Evolutionary conservation across 495 filamentous ascomycete species (phyloP), one percentile per base, ranked within the genome.

Genomic region (Podospora sp.): DNA sequence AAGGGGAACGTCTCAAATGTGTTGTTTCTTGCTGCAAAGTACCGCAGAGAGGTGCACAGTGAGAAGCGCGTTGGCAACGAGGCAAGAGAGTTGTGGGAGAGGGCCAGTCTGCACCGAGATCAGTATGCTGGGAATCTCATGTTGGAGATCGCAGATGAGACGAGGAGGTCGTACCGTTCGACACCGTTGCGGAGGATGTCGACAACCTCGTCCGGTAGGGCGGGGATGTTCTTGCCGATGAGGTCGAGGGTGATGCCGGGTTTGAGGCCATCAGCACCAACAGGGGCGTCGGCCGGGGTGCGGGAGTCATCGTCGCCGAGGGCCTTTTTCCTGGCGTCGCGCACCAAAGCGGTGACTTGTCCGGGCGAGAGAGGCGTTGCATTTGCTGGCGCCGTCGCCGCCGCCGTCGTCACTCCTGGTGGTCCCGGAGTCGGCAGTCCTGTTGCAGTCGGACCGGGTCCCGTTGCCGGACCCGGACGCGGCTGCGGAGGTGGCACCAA

Each of bases 151-250:
- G 3, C 4, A 33, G 4, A 33, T 33, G 5, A 53, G 16, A 33
- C 18, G 5, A 29, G 9, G 0, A 35, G 14, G 21, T 36, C 85
- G 67, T 81, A 93, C 91, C 91, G 82, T 79, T 92, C 91, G 35
- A 94, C 88, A 69, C 92, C 90, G 74, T 91, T 84, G 76, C 89
- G 90, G 68, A 95, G 88, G 65, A 93, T 85, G 72, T 91, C 90
- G 27, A 94, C 84, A 35, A 93, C 89, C 68, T 91, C 88, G 57
- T 91, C 88, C 0, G 92, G 91, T 71, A 95, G 87, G 60, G 80
- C 83, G 46, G 82, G 81, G 62, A 95, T 90, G 62, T 87, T 84
- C 59, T 88, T 88, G 76, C 90, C 88, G 65, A 88, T 89, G 72
- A 95, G 79, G 75, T 94, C 89, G 66, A 95, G 85, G 14, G 91